Percentiles rank a stretch among this genome's conserved stretches.
phyloP scores from a whole-genome alignment of 495 filamentous ascomycete genomes.

The Staphylotrichum tortipilum region DNA sequence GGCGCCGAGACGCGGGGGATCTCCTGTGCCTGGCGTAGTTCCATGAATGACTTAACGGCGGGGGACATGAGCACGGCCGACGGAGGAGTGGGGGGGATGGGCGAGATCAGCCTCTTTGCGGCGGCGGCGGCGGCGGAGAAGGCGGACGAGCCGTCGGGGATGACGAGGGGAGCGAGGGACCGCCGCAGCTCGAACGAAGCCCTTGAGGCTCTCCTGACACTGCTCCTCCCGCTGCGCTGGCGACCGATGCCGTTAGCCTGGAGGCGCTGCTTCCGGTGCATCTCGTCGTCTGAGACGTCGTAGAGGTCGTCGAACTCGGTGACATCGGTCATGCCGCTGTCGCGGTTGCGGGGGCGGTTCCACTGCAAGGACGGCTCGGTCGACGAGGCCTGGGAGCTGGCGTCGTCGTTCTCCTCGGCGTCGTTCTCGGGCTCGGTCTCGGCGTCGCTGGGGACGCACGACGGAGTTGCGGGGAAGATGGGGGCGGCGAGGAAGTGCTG shows the following conservation, averaged over 20 bases:
- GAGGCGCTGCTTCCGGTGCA: conserved; percentile 22
- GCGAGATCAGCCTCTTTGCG: conserved; percentile 42
- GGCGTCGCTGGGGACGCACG: conserved; percentile 24
- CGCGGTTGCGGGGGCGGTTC: conserved; percentile 29
- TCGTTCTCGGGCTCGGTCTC: conserved; percentile 26
- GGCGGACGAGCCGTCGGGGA: conserved; percentile 42
- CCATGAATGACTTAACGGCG: conserved; percentile 57
- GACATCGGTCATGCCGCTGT: conserved; percentile 46
- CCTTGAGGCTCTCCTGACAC: conserved; percentile 18
- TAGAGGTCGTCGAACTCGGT: conserved; percentile 80
- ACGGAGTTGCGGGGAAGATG: conserved; percentile 40
- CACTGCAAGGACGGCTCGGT: conserved; percentile 45
- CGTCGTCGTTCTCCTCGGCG: conserved; percentile 30
- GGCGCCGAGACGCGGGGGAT: conserved; percentile 69
- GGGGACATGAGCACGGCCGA: conserved; percentile 71
- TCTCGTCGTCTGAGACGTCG: conserved; percentile 64
- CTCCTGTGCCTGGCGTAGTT: conserved; percentile 40
- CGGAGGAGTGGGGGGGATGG: conserved; percentile 66
- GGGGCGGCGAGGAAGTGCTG: conserved; percentile 50
- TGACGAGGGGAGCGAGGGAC: conserved; percentile 60
- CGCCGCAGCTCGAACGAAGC: conserved; percentile 26
- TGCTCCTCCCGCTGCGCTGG: conserved; percentile 26
- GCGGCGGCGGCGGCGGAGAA: no score
- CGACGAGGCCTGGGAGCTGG: conserved; percentile 41
- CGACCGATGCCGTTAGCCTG: conserved; percentile 29